Percentiles rank a stretch among this genome's conserved stretches.
Evolutionary conservation across 257 asterid species (phyloP).

Genomic region (Nicotiana obtusifolia): DNA sequence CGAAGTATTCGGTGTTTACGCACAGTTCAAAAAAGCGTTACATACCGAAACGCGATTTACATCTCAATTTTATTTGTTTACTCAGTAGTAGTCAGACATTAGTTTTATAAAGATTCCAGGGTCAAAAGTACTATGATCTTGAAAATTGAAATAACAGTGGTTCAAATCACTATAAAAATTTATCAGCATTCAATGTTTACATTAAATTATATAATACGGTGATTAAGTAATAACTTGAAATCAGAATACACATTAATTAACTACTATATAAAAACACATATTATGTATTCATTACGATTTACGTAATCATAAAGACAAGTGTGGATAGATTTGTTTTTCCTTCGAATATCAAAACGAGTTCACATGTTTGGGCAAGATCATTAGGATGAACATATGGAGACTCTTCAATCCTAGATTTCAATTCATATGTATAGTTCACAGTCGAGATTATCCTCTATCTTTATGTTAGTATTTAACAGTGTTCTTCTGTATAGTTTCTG

Average conservation of each 20-base stretch:
- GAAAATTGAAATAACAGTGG: too few relatives aligned
- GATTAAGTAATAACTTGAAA: neutral
- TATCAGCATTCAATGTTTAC: too few relatives aligned
- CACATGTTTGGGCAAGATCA: neutral
- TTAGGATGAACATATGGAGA: too few relatives aligned
- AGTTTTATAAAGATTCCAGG: neutral
- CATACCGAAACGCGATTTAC: too few relatives aligned
- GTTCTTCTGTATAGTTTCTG: too few relatives aligned
- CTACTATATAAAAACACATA: neutral
- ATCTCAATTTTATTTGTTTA: too few relatives aligned
- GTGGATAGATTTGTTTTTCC: neutral
- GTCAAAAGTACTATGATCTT: neutral
- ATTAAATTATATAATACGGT: too few relatives aligned
- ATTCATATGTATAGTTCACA: neutral
- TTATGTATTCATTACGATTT: neutral
- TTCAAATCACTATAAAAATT: too few relatives aligned
- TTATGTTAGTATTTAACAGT: too few relatives aligned
- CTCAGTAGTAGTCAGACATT: too few relatives aligned
- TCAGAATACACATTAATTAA: neutral
- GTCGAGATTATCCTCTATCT: neutral
- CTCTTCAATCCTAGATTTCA: neutral
- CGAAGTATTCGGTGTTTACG: too few relatives aligned
- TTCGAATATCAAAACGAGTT: neutral
- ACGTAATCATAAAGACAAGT: neutral
- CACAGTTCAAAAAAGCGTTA: too few relatives aligned